These are phyloP conservation scores for Lipomyces sp. DNA, from an alignment of 805 yeast genomes.

Conservation along the genomic window DNA sequence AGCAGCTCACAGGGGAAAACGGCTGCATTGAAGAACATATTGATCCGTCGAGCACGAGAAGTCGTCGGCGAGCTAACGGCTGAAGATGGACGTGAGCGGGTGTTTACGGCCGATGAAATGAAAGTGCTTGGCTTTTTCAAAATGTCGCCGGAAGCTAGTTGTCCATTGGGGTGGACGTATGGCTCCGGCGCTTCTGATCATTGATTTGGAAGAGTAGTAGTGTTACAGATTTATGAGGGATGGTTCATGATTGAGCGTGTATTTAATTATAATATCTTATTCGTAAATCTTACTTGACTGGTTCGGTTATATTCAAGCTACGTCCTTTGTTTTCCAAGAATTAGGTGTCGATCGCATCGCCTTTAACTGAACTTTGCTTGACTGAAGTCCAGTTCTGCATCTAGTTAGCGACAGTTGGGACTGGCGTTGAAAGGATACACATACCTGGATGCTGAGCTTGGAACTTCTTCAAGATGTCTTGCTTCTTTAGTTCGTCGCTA, in stretches of 20 bases:
- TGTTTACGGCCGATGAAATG: background rate
- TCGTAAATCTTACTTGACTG: background rate
- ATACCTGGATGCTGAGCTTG: conserved; percentile 51
- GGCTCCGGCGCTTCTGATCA: background rate
- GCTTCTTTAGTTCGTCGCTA: conserved; percentile 47
- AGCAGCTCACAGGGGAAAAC: background rate
- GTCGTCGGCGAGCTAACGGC: background rate
- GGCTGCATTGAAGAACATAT: background rate
- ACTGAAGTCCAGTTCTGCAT: conserved; percentile 48
- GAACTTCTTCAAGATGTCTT: conserved; percentile 47
- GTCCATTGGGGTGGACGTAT: background rate
- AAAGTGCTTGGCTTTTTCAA: background rate
- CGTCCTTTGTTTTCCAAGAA: background rate
- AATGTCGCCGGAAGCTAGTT: background rate
- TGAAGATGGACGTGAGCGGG: background rate
- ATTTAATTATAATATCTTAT: background rate
- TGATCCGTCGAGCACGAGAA: background rate
- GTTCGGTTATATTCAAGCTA: background rate
- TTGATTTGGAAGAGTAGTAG: background rate
- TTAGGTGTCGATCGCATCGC: background rate
- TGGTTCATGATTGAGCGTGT: background rate
- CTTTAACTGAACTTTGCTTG: conserved; percentile 42
- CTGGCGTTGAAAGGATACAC: conserved; percentile 17
- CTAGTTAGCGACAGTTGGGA: background rate
- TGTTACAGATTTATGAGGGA: background rate